These are phyloP conservation scores for Gliomastix tumulicola DNA, from an alignment of 2,329 filamentous ascomycete species.

Conservation along the genomic window DNA sequence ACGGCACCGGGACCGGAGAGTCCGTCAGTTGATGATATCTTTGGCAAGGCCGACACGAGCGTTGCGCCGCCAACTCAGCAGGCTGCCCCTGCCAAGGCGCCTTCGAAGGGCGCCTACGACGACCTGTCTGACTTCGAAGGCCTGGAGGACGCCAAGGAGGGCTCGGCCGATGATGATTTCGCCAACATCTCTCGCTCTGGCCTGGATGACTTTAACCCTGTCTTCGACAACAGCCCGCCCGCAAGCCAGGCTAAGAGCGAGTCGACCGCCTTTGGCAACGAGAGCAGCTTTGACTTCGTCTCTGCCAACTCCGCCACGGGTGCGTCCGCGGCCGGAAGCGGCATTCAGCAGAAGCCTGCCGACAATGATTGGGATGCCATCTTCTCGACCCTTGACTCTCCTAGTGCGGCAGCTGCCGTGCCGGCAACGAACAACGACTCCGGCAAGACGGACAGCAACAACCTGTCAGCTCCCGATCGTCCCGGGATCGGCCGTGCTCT, in stretches of 20 bases:
- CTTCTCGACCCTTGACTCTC: slow-evolving; percentile 71
- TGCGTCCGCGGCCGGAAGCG: slow-evolving; percentile 25
- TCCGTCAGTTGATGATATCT: slow-evolving; percentile 33
- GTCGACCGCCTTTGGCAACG: slow-evolving; percentile 41
- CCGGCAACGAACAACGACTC: slow-evolving; percentile 5
- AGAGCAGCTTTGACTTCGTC: slow-evolving; percentile 55
- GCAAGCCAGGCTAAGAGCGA: slow-evolving; percentile 48
- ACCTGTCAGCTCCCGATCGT: slow-evolving; percentile 9
- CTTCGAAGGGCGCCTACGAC: slow-evolving; percentile 53
- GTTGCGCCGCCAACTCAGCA: slow-evolving; percentile 13
- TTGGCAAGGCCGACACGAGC: slow-evolving; percentile 25
- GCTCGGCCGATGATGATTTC: slow-evolving; percentile 72
- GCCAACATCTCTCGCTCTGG: slow-evolving; percentile 64
- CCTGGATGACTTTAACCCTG: slow-evolving; percentile 72
- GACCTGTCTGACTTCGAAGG: slow-evolving; percentile 79
- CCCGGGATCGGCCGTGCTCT: slow-evolving; percentile 54
- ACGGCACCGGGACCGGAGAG: slow-evolving; percentile 12
- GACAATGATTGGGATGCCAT: slow-evolving; percentile 92
- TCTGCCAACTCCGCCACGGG: slow-evolving; percentile 24
- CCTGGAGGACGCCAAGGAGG: slow-evolving; percentile 78
- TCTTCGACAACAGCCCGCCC: slow-evolving; percentile 66
- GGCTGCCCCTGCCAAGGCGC: slow-evolving; percentile 17
- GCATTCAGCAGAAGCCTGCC: slow-evolving; percentile 25
- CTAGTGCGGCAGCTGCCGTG: slow-evolving; percentile 21
- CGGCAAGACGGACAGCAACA: slow-evolving; percentile 5